These are phyloP conservation scores for Fusarium nygamai DNA, from an alignment of 2,329 filamentous ascomycete genomes.

Conservation along the genomic window DNA sequence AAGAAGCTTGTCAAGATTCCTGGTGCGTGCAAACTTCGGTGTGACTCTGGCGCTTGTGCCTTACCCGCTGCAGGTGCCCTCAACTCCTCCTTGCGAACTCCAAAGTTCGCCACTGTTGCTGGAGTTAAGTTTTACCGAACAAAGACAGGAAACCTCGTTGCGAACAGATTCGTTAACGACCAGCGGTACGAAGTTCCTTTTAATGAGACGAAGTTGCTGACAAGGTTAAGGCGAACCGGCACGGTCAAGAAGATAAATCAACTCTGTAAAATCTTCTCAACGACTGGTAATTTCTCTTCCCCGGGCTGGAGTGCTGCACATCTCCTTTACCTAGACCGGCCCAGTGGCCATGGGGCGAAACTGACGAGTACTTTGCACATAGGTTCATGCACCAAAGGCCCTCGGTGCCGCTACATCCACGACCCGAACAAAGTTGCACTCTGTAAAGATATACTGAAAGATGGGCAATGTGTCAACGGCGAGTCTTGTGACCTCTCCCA, in stretches of 20 bases:
- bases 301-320: slow-evolving; percentile 37
- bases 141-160: slow-evolving; percentile 87
- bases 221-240: slow-evolving; percentile 57
- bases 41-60: slow-evolving; percentile 13
- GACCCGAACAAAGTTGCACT: slow-evolving; percentile 87
- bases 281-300: slow-evolving; percentile 71
- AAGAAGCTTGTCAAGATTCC: slow-evolving; percentile 82
- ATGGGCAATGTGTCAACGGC: slow-evolving; percentile 79
- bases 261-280: slow-evolving; percentile 77
- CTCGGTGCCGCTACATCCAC: slow-evolving; percentile 82
- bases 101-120: slow-evolving; percentile 76
- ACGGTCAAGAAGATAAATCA: slow-evolving; percentile 74
- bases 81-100: slow-evolving; percentile 73
- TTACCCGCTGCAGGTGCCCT: slow-evolving; percentile 61
- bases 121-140: slow-evolving; percentile 86
- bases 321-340: slow-evolving; percentile 32
- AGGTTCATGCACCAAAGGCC: slow-evolving; percentile 89
- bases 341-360: slow-evolving; percentile 54
- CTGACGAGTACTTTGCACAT: slow-evolving; percentile 54
- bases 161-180: slow-evolving; percentile 77
- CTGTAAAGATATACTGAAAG: slow-evolving; percentile 87
- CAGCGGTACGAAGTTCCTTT: slow-evolving; percentile 71
- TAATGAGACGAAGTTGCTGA: slow-evolving; percentile 50
- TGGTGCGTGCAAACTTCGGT: slow-evolving; percentile 59
- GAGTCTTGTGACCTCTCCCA: slow-evolving; percentile 91